These are phyloP conservation scores for Penicillium mononematosum DNA, from an alignment of 495 filamentous ascomycete genomes.

Conservation along the genomic window DNA sequence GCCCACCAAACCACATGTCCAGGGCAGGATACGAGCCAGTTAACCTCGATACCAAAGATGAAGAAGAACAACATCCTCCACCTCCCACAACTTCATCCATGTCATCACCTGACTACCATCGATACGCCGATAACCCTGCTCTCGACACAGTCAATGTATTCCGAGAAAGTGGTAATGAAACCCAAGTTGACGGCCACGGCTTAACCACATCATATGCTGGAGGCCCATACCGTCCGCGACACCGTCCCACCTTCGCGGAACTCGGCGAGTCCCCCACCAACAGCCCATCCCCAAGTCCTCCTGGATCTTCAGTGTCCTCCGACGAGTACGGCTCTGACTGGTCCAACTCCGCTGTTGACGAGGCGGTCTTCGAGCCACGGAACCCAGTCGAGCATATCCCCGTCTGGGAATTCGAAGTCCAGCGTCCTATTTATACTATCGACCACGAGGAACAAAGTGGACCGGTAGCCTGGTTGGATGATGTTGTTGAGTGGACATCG, in stretches of 20 bases:
- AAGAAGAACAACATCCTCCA: neutral
- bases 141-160: neutral
- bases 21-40: neutral
- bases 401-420: constrained; percentile 8
- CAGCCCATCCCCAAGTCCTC: neutral
- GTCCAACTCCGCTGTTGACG: neutral
- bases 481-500: constrained; percentile 9
- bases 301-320: neutral
- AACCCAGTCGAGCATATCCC: neutral
- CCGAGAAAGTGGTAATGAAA: neutral
- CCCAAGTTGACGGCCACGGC: no score
- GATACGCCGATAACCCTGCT: neutral
- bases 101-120: neutral
- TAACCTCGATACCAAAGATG: neutral
- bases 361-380: neutral
- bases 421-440: neutral
- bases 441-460: neutral
- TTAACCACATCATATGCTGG: neutral
- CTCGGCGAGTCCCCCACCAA: no score
- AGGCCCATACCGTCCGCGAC: neutral
- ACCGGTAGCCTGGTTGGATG: constrained; percentile 5
- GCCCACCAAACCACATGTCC: neutral
- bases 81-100: neutral
- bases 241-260: neutral
- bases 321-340: neutral